phyloP scores from a whole-genome alignment of 2,329 filamentous ascomycete species.

The Diaporthe longicolla region DNA sequence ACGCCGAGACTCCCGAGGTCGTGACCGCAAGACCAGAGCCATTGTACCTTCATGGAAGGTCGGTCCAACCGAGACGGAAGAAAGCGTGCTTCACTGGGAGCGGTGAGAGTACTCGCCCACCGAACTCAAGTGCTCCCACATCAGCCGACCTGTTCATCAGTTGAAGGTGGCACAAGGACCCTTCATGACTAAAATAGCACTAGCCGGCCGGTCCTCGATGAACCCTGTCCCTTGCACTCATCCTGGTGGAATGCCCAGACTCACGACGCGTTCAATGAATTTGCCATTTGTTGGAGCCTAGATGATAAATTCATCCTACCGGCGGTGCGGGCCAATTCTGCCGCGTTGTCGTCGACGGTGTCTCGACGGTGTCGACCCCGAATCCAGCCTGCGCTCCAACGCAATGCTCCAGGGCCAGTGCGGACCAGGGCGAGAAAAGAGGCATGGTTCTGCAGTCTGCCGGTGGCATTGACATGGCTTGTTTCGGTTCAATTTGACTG shows the following conservation, averaged over 20 bases:
- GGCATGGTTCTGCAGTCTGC: not conserved
- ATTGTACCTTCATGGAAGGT: not conserved
- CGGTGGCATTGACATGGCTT: not conserved
- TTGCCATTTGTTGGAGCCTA: conserved; percentile 14
- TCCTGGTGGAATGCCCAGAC: not conserved
- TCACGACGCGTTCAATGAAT: not conserved
- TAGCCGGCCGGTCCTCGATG: not conserved
- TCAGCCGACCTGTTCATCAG: not conserved
- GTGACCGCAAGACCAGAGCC: not conserved
- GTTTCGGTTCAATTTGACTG: not conserved
- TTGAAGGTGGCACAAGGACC: not conserved
- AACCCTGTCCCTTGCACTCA: conserved; percentile 13
- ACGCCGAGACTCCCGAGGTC: not conserved
- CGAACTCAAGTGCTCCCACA: not conserved
- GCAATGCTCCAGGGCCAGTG: not conserved
- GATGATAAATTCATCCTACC: not conserved
- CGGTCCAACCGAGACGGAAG: conserved; percentile 27
- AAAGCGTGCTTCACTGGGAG: conserved; percentile 7
- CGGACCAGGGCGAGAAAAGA: not conserved
- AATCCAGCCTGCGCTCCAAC: not conserved
- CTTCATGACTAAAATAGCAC: conserved; percentile 28
- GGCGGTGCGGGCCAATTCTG: not conserved
- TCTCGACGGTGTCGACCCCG: not conserved
- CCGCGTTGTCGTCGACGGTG: not conserved
- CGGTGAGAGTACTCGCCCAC: conserved; percentile 23